Base-by-base conservation (phyloP, 73 alveolate genomes). In the Halteria grandinella region DNA sequence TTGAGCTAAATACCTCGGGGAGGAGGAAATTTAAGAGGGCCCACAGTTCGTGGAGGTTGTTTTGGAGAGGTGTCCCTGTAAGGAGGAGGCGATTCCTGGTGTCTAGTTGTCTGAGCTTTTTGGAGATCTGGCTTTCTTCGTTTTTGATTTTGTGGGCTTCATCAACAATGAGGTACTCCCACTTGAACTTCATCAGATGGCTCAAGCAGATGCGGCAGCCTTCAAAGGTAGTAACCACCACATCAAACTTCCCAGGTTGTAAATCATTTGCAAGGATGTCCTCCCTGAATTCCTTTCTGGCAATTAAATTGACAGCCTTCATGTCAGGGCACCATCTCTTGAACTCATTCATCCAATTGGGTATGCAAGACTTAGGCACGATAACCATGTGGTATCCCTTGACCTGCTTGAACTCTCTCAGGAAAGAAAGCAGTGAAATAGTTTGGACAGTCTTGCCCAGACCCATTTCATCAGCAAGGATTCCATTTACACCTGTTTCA, bases 111-210 rank as follows among this genome's bases (percentile, higher is more conserved):
- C 98, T 90, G 10, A 91, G 83, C 75, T 72, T 82, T 83, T 75
- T 60, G 36, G 96, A 76, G 24, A 94, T 88, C 55, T 77, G 66
- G 20, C 97, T 85, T 47, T 89, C 94, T 66, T 94, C 99, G 75
- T 95, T 97, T 87, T 97, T 97, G 34, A 97, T 95, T 60, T 97
- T 97, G 76, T 97, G 99, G 29, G 99, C 99, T 81, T 97, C 99
- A 66, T 91, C 98, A 10, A 92, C 88, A 20, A 91, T 92, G 36
- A 97, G 63, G 82, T 93, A 95, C 75, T 89, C 93, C 98, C 98
- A 97, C 69, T 93, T 83, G 69, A 93, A 91, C 86, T 94, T 96
- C 81, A 78, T 85, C 32, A 97, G 55, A 71, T 80, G 78, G 39
- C 89, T 80, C 18, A 86, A 75, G 82, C 99, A 97, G 43, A 97